Conservation (phyloP, 2,329 filamentous ascomycete genomes). For the Xylariaceae sp. region DNA sequence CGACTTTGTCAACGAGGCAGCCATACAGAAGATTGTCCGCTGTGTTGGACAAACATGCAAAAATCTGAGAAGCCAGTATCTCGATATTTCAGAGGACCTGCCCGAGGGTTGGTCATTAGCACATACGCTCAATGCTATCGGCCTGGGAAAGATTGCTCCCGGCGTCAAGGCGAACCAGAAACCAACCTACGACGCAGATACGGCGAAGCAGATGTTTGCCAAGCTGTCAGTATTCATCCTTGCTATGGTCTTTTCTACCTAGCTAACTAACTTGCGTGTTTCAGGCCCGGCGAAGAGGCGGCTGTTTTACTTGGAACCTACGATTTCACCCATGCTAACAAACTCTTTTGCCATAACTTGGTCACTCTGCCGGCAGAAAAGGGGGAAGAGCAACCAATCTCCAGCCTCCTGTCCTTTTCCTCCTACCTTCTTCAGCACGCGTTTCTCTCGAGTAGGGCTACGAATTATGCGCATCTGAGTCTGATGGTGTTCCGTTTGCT, state of each 20-base stretch:
- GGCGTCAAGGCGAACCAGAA: constrained; percentile 57
- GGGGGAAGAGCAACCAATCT: constrained; percentile 66
- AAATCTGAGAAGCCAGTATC: constrained; percentile 65
- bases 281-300: constrained; percentile 75
- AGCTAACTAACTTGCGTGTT: too few species aligned
- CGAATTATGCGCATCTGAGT: constrained; percentile 78
- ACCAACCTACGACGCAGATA: constrained; percentile 65
- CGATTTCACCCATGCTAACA: constrained; percentile 91
- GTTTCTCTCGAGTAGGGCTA: constrained; percentile 71
- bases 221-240: constrained; percentile 57
- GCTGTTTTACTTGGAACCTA: constrained; percentile 80
- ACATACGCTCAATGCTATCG: constrained; percentile 76
- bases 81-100: constrained; percentile 82
- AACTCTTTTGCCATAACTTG: constrained; percentile 84
- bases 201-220: constrained; percentile 74
- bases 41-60: constrained; percentile 70
- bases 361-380: constrained; percentile 61
- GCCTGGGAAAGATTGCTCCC: constrained; percentile 69
- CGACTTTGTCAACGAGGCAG: constrained; percentile 89
- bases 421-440: constrained; percentile 95
- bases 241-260: too few species aligned
- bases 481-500: constrained; percentile 81
- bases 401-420: constrained; percentile 76
- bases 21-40: constrained; percentile 75
- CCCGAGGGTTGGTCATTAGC: constrained; percentile 85